A percentile compares a stretch with the other conserved stretches of the same genome.
Conservation (phyloP, 2,329 filamentous ascomycete genomes). For the Sarocladium brachiariae region DNA sequence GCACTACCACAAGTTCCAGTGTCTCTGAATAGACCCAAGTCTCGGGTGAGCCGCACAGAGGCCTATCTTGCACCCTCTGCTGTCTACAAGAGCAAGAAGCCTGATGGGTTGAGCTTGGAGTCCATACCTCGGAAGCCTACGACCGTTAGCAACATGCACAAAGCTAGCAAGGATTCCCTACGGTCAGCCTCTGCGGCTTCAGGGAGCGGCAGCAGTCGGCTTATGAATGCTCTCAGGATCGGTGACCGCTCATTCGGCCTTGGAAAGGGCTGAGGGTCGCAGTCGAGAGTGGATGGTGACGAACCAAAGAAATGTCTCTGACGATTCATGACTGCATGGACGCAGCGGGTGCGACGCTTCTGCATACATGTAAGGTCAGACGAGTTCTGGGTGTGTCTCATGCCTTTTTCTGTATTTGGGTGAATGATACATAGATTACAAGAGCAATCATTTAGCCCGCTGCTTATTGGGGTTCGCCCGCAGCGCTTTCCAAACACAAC, state of each 20-base stretch:
- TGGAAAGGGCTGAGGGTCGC: not conserved
- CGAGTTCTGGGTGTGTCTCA: too few species aligned
- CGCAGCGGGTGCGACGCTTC: not conserved
- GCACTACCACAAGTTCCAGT: not conserved
- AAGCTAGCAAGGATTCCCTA: constrained; percentile 7
- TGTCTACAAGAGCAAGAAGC: constrained; percentile 1
- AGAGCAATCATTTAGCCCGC: too few species aligned
- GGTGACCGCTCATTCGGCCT: constrained; percentile 2
- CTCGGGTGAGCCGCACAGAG: not conserved
- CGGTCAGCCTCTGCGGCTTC: not conserved
- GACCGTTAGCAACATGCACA: not conserved
- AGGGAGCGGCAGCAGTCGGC: not conserved
- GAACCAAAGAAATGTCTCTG: constrained; percentile 2
- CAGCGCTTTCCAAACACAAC: too few species aligned
- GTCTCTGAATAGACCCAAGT: not conserved
- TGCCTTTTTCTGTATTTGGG: too few species aligned
- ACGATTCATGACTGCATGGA: not conserved
- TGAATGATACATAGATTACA: too few species aligned
- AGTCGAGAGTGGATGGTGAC: not conserved
- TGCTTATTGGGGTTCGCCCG: not conserved
- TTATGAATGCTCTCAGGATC: not conserved
- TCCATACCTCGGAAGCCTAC: not conserved
- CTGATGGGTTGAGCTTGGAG: not conserved
- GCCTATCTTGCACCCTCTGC: not conserved
- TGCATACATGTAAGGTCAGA: not conserved